phyloP scores from a whole-genome alignment of 2,329 filamentous ascomycete species.

The Botrytis tulipae region DNA sequence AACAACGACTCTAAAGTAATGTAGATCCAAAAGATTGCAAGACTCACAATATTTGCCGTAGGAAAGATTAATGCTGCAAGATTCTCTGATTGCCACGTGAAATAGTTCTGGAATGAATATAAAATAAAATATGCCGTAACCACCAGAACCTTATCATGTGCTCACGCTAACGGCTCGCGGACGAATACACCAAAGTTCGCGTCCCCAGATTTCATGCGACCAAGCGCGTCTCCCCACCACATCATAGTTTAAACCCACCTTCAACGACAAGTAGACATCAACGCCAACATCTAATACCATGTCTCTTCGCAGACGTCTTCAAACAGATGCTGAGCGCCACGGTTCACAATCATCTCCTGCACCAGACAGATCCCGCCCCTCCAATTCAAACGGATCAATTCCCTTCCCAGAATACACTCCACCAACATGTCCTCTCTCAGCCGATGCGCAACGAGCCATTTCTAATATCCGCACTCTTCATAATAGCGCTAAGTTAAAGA shows the following conservation, averaged over 20 bases:
- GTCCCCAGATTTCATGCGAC: slow-evolving; percentile 5
- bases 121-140: background rate
- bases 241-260: background rate
- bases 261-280: background rate
- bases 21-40: background rate
- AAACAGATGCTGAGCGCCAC: slow-evolving; percentile 24
- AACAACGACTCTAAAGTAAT: background rate
- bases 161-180: background rate
- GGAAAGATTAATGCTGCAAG: background rate
- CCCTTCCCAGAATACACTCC: slow-evolving; percentile 52
- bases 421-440: slow-evolving; percentile 51
- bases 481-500: slow-evolving; percentile 46
- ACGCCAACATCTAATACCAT: slow-evolving; percentile 19
- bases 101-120: background rate
- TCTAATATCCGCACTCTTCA: slow-evolving; percentile 44
- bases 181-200: background rate
- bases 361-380: slow-evolving; percentile 21
- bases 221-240: slow-evolving; percentile 12
- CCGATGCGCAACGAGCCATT: slow-evolving; percentile 46
- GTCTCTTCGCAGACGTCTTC: slow-evolving; percentile 29
- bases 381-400: slow-evolving; percentile 26
- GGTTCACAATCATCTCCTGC: slow-evolving; percentile 27
- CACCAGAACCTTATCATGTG: background rate
- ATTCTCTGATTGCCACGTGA: background rate
- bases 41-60: background rate